Evolutionary conservation across 805 yeast species (phyloP).

Genomic region (Cyberlindnera americana): DNA sequence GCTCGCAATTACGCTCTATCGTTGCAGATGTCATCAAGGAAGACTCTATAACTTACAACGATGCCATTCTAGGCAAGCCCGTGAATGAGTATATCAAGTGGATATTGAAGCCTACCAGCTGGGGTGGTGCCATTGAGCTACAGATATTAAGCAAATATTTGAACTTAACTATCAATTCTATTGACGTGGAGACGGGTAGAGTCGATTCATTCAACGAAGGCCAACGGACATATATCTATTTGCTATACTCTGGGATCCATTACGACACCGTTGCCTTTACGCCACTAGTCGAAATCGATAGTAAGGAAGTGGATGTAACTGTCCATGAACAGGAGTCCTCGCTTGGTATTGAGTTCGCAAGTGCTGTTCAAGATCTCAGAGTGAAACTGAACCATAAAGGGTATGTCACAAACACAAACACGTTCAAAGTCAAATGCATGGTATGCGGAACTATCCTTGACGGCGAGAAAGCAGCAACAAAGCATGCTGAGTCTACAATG

Average conservation of each 20-base stretch:
- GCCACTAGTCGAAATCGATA: slow-evolving; percentile 25
- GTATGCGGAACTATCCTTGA: slow-evolving; percentile 47
- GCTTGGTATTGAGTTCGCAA: slow-evolving; percentile 33
- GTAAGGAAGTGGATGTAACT: slow-evolving; percentile 34
- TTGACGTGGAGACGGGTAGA: slow-evolving; percentile 62
- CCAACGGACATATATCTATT: slow-evolving; percentile 41
- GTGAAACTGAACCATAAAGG: slow-evolving; percentile 44
- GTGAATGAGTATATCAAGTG: slow-evolving; percentile 50
- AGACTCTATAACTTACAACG: slow-evolving; percentile 45
- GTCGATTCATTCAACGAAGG: slow-evolving; percentile 46
- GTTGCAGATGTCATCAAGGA: slow-evolving; percentile 45
- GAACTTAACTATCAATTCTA: slow-evolving; percentile 49
- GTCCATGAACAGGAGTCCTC: slow-evolving; percentile 38
- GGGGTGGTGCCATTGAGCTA: slow-evolving; percentile 86
- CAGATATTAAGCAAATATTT: slow-evolving; percentile 55
- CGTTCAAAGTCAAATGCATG: slow-evolving; percentile 54
- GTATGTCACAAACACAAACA: slow-evolving; percentile 62
- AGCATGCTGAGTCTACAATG: slow-evolving; percentile 60
- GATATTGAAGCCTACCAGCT: slow-evolving; percentile 56
- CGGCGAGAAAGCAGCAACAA: slow-evolving; percentile 63
- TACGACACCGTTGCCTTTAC: slow-evolving; percentile 57
- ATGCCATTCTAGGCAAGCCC: slow-evolving; percentile 54
- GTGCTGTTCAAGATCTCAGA: slow-evolving; percentile 39
- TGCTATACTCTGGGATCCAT: slow-evolving; percentile 69
- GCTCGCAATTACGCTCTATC: slow-evolving; percentile 46